Conservation (phyloP, 2,329 filamentous ascomycete genomes). For the Pseudogymnoascus sp. region DNA sequence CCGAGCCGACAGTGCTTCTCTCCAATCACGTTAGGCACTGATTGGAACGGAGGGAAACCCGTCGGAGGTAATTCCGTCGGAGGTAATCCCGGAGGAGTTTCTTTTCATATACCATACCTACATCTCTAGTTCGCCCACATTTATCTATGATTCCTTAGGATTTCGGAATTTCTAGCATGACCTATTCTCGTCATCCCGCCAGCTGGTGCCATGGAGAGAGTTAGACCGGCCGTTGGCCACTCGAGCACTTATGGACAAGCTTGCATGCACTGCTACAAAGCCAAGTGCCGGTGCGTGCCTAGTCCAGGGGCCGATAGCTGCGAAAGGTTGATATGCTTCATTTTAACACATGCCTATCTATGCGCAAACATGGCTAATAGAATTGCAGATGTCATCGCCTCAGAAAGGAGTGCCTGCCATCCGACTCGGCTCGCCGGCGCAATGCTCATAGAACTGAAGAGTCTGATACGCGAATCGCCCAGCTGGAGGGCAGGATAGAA, state of each 20-base stretch:
- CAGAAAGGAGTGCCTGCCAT: slow-evolving; percentile 39
- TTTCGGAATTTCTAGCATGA: background rate
- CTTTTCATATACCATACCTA: background rate
- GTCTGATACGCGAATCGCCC: slow-evolving; percentile 31
- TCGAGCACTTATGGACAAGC: slow-evolving; percentile 18
- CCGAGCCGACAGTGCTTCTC: background rate
- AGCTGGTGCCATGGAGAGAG: background rate
- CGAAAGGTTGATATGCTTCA: background rate
- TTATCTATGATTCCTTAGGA: background rate
- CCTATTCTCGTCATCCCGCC: background rate
- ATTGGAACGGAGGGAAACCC: background rate
- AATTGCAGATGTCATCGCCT: slow-evolving; percentile 34
- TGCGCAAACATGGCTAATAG: background rate
- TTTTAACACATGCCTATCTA: background rate
- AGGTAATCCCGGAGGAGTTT: background rate
- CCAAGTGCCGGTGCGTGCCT: slow-evolving; percentile 20
- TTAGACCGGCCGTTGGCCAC: background rate
- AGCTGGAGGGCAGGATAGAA: slow-evolving; percentile 42
- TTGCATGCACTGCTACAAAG: slow-evolving; percentile 21
- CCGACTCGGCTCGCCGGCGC: slow-evolving; percentile 33
- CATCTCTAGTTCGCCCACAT: background rate
- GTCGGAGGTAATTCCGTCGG: background rate
- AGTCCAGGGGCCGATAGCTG: slow-evolving; percentile 17
- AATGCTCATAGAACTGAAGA: slow-evolving; percentile 28
- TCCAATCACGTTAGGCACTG: background rate